Percentiles rank a stretch among this genome's conserved stretches.
phyloP scores from a whole-genome alignment of 108 stramenopile genomes.

The Cyclotella atomus region DNA sequence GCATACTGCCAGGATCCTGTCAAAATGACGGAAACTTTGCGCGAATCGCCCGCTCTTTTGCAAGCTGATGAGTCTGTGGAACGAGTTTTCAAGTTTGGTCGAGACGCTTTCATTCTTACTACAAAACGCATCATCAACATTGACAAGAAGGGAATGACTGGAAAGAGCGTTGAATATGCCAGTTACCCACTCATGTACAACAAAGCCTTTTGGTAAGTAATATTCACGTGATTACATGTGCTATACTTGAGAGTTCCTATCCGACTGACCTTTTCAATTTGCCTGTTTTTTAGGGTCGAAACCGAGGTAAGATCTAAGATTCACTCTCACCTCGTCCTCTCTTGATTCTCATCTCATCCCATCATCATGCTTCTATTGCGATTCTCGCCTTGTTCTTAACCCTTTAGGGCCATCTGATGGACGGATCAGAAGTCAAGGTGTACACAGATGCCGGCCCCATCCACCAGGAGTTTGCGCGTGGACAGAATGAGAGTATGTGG shows the following conservation, averaged over 20 bases:
- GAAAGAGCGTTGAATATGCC: conserved; percentile 66
- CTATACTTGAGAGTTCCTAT: too few relatives aligned
- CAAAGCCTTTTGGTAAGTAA: conserved; percentile 46
- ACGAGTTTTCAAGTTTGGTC: conserved; percentile 56
- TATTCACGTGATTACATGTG: too few relatives aligned
- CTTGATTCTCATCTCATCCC: too few relatives aligned
- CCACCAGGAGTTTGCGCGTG: conserved; percentile 46
- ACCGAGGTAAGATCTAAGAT: too few relatives aligned
- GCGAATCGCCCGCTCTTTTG: conserved; percentile 54
- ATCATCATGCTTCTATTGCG: too few relatives aligned
- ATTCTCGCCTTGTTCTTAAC: too few relatives aligned
- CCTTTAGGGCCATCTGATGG: conserved; percentile 53
- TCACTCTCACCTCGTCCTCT: too few relatives aligned
- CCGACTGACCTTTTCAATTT: background rate
- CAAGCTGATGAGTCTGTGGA: conserved; percentile 64
- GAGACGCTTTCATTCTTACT: conserved; percentile 62
- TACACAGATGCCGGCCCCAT: conserved; percentile 44
- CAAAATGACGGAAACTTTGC: conserved; percentile 50
- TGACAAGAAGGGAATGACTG: conserved; percentile 67
- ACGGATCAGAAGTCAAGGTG: conserved; percentile 45
- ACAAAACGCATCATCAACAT: conserved; percentile 59
- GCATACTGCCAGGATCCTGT: conserved; percentile 54
- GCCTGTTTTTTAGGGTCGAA: conserved; percentile 46
- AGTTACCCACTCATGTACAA: conserved; percentile 59
- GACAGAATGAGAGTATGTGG: conserved; percentile 49